These are phyloP conservation scores for Ceratobasidium theobromae DNA, from an alignment of 1,284 basidiomycete species.

Conservation along the genomic window DNA sequence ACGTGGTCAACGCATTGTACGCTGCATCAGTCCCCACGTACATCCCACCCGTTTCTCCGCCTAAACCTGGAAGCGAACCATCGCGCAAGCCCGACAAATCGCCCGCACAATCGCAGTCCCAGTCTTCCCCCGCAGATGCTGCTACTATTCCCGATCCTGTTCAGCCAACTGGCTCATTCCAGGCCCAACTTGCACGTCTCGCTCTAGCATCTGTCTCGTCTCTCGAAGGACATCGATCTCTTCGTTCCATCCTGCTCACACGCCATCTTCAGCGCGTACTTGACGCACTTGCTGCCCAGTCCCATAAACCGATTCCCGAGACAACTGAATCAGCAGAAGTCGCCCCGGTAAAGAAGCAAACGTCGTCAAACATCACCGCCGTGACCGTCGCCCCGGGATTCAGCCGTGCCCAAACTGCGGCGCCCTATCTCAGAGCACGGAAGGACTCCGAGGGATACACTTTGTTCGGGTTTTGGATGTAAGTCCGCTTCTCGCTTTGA, in stretches of 20 bases:
- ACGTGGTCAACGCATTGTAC: slow-evolving; percentile 81
- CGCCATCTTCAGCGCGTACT: slow-evolving; percentile 76
- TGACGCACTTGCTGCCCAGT: slow-evolving; percentile 62
- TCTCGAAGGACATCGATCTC: slow-evolving; percentile 62
- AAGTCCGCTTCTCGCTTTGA: slow-evolving; percentile 9
- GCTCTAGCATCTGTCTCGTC: slow-evolving; percentile 49
- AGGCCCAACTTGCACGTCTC: slow-evolving; percentile 1
- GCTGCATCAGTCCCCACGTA: slow-evolving; percentile 64
- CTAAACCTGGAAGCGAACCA: slow-evolving; percentile 33
- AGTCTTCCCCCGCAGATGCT: background rate
- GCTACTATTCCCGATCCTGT: slow-evolving; percentile 7
- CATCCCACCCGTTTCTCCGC: slow-evolving; percentile 41
- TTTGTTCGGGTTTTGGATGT: slow-evolving; percentile 31
- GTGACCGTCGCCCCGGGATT: slow-evolving; percentile 73
- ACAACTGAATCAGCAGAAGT: slow-evolving; percentile 7
- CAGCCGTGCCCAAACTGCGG: slow-evolving; percentile 64
- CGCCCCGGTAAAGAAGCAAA: slow-evolving; percentile 49
- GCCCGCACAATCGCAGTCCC: background rate
- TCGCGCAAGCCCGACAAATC: no score
- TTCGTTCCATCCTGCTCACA: slow-evolving; percentile 62
- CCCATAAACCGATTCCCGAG: slow-evolving; percentile 50
- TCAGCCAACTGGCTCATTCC: background rate
- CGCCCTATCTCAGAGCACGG: slow-evolving; percentile 56
- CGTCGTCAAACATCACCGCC: slow-evolving; percentile 65
- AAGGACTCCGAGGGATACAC: slow-evolving; percentile 42